Evolutionary conservation across 1,284 basidiomycete genomes (phyloP).

Genomic region (Ganoderma sinense): DNA sequence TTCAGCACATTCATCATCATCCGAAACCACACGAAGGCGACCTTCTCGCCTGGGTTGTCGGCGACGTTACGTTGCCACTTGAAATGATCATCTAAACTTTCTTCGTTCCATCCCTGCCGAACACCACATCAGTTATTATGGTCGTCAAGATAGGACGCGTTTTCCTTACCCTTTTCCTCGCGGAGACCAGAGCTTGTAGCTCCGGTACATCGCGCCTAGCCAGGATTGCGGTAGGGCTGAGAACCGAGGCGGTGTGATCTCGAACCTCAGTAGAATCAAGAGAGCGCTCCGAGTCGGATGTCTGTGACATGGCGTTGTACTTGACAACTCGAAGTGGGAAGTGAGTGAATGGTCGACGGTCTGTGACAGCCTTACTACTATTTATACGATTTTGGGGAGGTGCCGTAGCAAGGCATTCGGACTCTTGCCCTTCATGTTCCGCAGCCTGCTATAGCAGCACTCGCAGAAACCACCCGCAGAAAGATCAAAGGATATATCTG

Average conservation of each 20-base stretch:
- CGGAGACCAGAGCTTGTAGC: conserved; percentile 5
- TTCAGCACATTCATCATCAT: conserved; percentile 26
- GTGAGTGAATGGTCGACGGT: background rate
- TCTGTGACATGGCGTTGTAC: background rate
- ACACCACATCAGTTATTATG: too few relatives aligned
- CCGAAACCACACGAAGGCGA: conserved; percentile 21
- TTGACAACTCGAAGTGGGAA: background rate
- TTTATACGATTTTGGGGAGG: background rate
- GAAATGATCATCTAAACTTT: conserved; percentile 10
- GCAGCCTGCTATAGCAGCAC: background rate
- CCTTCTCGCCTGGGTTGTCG: background rate
- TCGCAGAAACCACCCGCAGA: background rate
- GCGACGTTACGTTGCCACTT: conserved; percentile 1
- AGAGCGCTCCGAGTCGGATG: background rate
- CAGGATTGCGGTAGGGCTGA: conserved; percentile 1
- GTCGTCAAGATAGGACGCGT: background rate
- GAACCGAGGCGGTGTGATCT: background rate
- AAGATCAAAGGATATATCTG: background rate
- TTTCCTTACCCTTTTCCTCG: conserved; percentile 8
- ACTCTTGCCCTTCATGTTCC: background rate
- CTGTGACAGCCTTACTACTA: background rate
- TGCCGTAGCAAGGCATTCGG: background rate
- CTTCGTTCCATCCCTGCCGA: conserved; percentile 17
- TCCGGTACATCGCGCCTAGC: conserved; percentile 9
- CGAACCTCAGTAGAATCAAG: background rate